phyloP scores from a whole-genome alignment of 768 basidiomycete species.

The Rhizopogon roseolus region DNA sequence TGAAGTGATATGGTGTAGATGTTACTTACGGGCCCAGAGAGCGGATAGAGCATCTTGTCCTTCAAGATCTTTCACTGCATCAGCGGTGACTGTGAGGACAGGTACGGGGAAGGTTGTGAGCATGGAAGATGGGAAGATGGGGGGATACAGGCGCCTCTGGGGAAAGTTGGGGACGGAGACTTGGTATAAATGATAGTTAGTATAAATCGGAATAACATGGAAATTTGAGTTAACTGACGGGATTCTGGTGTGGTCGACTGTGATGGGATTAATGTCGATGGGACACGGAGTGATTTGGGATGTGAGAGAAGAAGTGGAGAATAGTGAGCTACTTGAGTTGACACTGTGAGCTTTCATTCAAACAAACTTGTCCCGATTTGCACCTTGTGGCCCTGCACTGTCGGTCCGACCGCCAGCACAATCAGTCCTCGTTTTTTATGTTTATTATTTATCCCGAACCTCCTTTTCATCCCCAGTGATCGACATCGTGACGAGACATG shows the following conservation, averaged over 20 bases:
- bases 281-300: not conserved
- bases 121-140: conserved; percentile 29
- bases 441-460: too few species aligned
- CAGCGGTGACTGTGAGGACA: conserved; percentile 60
- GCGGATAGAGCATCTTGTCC: conserved; percentile 60
- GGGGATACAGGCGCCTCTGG: conserved; percentile 6
- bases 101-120: conserved; percentile 52
- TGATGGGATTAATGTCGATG: too few species aligned
- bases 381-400: conserved; percentile 1
- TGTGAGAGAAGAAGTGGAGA: not conserved
- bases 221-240: conserved; percentile 9
- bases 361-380: conserved; percentile 2
- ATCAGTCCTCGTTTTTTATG: not conserved
- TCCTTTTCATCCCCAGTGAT: not conserved
- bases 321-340: not conserved
- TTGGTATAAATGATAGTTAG: too few species aligned
- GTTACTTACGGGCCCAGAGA: conserved; percentile 60
- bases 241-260: not conserved
- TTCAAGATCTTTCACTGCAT: conserved; percentile 64
- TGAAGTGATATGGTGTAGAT: conserved; percentile 2
- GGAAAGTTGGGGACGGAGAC: not conserved
- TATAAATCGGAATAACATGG: conserved; percentile 7
- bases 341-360: not conserved
- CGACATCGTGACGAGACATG: not conserved
- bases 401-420: conserved; percentile 2